A percentile compares a stretch with the other conserved stretches of the same genome.
phyloP scores from a whole-genome alignment of 2,329 filamentous ascomycete species.

The Ceratocystis ficicola region DNA sequence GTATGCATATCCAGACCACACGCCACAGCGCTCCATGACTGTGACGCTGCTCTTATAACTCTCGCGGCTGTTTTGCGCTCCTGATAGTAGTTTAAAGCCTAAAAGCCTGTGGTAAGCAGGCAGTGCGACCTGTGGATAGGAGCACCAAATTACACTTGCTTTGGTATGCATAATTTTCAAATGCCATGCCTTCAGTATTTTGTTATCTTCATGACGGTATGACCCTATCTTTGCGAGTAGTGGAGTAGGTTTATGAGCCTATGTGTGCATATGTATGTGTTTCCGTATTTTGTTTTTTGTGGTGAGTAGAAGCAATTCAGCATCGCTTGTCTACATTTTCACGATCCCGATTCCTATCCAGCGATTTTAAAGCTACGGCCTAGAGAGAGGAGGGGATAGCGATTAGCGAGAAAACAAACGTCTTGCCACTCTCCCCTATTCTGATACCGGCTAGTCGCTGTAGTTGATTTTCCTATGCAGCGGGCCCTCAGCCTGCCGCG shows the following conservation, averaged over 20 bases:
- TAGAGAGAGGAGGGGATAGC: too few relatives aligned
- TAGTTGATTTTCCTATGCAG: background rate
- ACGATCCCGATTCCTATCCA: background rate
- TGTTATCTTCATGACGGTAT: background rate
- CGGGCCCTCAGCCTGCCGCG: background rate
- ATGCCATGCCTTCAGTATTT: background rate
- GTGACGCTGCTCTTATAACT: background rate
- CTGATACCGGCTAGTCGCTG: too few relatives aligned
- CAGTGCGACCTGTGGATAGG: too few relatives aligned
- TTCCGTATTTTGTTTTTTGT: background rate
- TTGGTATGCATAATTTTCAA: too few relatives aligned
- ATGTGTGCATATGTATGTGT: background rate
- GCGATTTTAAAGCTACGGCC: background rate
- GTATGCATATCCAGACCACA: background rate
- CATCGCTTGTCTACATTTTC: background rate
- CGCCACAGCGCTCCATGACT: background rate
- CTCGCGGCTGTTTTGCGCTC: background rate
- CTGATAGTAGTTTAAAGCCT: too few relatives aligned
- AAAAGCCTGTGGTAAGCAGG: too few relatives aligned
- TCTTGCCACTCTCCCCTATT: too few relatives aligned
- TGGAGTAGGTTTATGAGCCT: background rate
- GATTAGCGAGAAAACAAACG: too few relatives aligned
- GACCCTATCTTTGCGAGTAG: background rate
- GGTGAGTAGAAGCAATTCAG: background rate
- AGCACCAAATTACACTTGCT: too few relatives aligned